Base-by-base conservation (phyloP, 2,329 filamentous ascomycete species). In the Magnaporthiopsis incrustans region DNA sequence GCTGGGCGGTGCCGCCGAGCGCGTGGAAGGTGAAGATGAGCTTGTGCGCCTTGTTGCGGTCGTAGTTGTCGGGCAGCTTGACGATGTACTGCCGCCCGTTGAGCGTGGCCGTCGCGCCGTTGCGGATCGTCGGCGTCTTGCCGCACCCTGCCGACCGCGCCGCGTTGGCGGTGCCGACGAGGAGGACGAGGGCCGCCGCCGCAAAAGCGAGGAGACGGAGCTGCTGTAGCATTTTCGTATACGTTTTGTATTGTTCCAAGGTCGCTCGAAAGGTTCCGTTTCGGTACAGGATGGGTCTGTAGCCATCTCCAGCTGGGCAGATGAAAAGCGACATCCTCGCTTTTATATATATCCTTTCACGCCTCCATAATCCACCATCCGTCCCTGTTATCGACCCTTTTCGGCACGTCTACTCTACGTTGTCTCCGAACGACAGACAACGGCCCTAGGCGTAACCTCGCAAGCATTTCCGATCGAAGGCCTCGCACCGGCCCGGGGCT, bases 11-110 rank as follows among this genome's bases (percentile, higher is more conserved):
- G 38, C 77, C 77, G 63, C 73, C 72, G 53, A 76, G 74, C 70
- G 73, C 75, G 69, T 82, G 79, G 60, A 75, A 70, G 27, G 72
- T 73, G 66, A 79, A 78, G 64, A 82, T 75, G 50, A 80, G 72
- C 56, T 73, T 73, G 68, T 80, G 76, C 1, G 73, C 71, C 30
- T 71, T 72, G 65, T 66, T 74, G 57, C 69, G 69, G 67, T 80
- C 71, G 69, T 81, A 81, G 44, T 58, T 30, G 35, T 63, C 57
- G 12, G 62, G 62, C 25, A 63, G 57, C 33, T 58, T 35, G 58
- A 80, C 68, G 67, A 75, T 74, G 69, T 77, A 79, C 66, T 76
- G 67, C 15, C 78, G 73, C 66, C 73, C 73, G 64, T 77, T 76
- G 62, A 79, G 72, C 12, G 68, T 74, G 63, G 76, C 70, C 56